These are phyloP conservation scores for Coemansia sp. DNA, from an alignment of 192 early-diverging fungal species.

Conservation along the genomic window DNA sequence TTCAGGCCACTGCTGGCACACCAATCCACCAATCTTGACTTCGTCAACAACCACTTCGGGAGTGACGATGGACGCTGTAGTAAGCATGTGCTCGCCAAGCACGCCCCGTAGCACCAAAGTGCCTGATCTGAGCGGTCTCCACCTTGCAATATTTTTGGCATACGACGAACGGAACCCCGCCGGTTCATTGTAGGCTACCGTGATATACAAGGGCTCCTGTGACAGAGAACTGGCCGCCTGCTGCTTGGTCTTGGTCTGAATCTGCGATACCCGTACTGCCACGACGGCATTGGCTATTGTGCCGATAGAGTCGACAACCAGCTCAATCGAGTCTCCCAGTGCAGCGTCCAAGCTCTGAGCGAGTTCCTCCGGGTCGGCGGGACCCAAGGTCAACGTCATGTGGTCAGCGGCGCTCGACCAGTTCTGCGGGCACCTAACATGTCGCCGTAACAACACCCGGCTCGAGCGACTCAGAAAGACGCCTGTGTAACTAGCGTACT, in stretches of 20 bases:
- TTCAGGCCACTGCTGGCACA: slow-evolving; percentile 42
- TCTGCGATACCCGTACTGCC: slow-evolving; percentile 35
- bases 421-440: slow-evolving; percentile 30
- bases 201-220: slow-evolving; percentile 26
- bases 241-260: background rate
- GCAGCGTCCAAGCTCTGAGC: slow-evolving; percentile 19
- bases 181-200: slow-evolving; percentile 40
- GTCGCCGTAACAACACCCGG: slow-evolving; percentile 12
- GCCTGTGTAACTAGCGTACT: slow-evolving; percentile 22
- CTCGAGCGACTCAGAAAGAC: slow-evolving; percentile 28
- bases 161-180: slow-evolving; percentile 15
- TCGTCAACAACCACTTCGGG: slow-evolving; percentile 19
- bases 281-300: slow-evolving; percentile 23
- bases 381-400: slow-evolving; percentile 28
- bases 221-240: background rate
- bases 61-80: slow-evolving; percentile 28
- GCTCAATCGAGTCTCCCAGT: slow-evolving; percentile 32
- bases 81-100: slow-evolving; percentile 35
- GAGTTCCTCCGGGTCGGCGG: slow-evolving; percentile 18
- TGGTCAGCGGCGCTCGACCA: slow-evolving; percentile 32
- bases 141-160: slow-evolving; percentile 23
- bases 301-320: slow-evolving; percentile 39
- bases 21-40: slow-evolving; percentile 46
- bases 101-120: slow-evolving; percentile 30
- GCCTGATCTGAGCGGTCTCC: slow-evolving; percentile 33